Evolutionary conservation across 1,284 basidiomycete species (phyloP).

Genomic region (Dichomitus squalens): DNA sequence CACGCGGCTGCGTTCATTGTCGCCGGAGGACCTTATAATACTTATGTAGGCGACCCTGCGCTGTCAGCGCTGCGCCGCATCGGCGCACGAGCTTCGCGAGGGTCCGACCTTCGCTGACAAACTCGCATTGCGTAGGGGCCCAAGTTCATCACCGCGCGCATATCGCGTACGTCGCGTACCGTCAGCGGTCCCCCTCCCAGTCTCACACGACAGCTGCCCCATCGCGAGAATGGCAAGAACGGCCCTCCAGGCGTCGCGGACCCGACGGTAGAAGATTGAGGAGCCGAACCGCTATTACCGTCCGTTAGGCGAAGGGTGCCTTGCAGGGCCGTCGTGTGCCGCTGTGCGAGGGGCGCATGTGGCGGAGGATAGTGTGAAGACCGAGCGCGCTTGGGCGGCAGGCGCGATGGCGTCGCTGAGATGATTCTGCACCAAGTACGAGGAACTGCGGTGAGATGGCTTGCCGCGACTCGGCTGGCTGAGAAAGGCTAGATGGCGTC

Average conservation of each 20-base stretch:
- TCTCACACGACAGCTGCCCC: neutral
- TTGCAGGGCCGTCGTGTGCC: neutral
- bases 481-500: too few relatives aligned
- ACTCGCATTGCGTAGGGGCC: conserved; percentile 1
- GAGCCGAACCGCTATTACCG: too few relatives aligned
- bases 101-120: conserved; percentile 7
- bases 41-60: neutral
- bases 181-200: neutral
- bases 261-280: neutral
- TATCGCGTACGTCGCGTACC: neutral
- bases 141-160: conserved; percentile 3
- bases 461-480: neutral
- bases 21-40: too few relatives aligned
- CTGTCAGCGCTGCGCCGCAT: too few relatives aligned
- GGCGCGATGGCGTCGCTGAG: neutral
- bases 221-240: neutral
- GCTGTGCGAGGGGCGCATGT: neutral
- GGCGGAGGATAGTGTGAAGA: neutral
- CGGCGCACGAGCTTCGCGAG: neutral
- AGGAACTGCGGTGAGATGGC: neutral
- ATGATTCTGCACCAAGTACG: too few relatives aligned
- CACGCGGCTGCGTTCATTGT: too few relatives aligned
- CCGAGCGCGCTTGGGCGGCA: neutral
- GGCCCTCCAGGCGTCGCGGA: neutral
- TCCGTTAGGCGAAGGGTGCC: neutral